Evolutionary conservation across 768 basidiomycete species (phyloP).

Genomic region (Amanita molliuscula): DNA sequence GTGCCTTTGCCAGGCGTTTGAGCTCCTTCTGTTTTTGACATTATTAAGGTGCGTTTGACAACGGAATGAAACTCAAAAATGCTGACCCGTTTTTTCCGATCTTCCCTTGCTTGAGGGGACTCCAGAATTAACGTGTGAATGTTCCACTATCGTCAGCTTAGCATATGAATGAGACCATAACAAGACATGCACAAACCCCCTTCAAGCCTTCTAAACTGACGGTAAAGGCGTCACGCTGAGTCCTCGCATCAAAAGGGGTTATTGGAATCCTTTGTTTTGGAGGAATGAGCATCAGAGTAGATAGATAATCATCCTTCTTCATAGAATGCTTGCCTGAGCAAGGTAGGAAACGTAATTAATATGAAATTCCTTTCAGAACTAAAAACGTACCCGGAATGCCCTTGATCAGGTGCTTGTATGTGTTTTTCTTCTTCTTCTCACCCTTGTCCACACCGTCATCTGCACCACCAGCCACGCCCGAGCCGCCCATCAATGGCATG

Average conservation of each 20-base stretch:
- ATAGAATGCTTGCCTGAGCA: slow-evolving; percentile 61
- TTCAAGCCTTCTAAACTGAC: slow-evolving; percentile 66
- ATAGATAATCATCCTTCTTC: slow-evolving; percentile 71
- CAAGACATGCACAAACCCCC: slow-evolving; percentile 39
- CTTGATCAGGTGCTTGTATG: slow-evolving; percentile 69
- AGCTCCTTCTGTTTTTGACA: slow-evolving; percentile 50
- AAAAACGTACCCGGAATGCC: slow-evolving; percentile 52
- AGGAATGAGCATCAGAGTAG: slow-evolving; percentile 53
- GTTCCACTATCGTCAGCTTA: slow-evolving; percentile 46
- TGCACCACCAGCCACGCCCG: slow-evolving; percentile 38
- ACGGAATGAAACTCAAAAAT: slow-evolving; percentile 7
- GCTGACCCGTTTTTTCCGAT: slow-evolving; percentile 68
- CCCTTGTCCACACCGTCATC: slow-evolving; percentile 44
- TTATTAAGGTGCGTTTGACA: neutral
- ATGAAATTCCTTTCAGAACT: slow-evolving; percentile 3
- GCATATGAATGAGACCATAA: slow-evolving; percentile 1
- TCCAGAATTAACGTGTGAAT: slow-evolving; percentile 47
- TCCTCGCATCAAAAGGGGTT: slow-evolving; percentile 49
- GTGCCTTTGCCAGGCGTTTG: slow-evolving; percentile 55
- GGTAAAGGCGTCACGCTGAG: slow-evolving; percentile 63
- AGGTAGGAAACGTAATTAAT: slow-evolving; percentile 5
- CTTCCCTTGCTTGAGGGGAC: slow-evolving; percentile 67
- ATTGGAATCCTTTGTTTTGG: slow-evolving; percentile 64
- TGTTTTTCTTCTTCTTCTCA: slow-evolving; percentile 70
- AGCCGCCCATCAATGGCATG: slow-evolving; percentile 23